Conservation (phyloP, 208 protist genomes). For the Leishmania tarentolae region DNA sequence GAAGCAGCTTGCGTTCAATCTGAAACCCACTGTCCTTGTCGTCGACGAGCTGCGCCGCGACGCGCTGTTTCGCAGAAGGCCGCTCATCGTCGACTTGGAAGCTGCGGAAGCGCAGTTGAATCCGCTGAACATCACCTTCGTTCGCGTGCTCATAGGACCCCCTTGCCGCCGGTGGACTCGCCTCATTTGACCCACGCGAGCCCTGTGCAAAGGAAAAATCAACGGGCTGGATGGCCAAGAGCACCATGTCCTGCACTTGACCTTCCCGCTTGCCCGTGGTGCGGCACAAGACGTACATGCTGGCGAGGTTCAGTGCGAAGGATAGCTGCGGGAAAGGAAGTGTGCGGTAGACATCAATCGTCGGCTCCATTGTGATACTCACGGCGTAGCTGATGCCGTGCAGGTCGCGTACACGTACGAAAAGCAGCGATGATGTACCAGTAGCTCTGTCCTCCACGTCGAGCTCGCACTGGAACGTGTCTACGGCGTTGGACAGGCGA, state of each 20-base stretch:
- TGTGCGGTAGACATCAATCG: slow-evolving; percentile 61
- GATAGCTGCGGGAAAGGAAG: slow-evolving; percentile 68
- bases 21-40: slow-evolving; percentile 33
- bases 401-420: slow-evolving; percentile 69
- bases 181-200: neutral
- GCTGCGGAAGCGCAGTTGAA: slow-evolving; percentile 45
- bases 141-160: slow-evolving; percentile 1
- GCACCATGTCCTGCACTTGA: slow-evolving; percentile 34
- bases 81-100: slow-evolving; percentile 83
- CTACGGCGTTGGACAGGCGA: slow-evolving; percentile 3
- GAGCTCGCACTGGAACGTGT: slow-evolving; percentile 32
- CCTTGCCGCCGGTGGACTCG: neutral
- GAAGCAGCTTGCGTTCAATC: slow-evolving; percentile 53
- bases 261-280: slow-evolving; percentile 13
- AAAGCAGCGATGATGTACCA: slow-evolving; percentile 46
- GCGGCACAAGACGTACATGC: slow-evolving; percentile 50
- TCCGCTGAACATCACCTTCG: slow-evolving; percentile 48
- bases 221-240: slow-evolving; percentile 53
- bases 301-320: slow-evolving; percentile 54
- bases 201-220: slow-evolving; percentile 51
- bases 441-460: slow-evolving; percentile 19
- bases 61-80: slow-evolving; percentile 51
- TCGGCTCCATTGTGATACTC: slow-evolving; percentile 69
- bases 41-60: slow-evolving; percentile 67
- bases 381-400: slow-evolving; percentile 70